Base-by-base conservation (phyloP, 2,329 filamentous ascomycete genomes). In the Triangularia setosa region DNA sequence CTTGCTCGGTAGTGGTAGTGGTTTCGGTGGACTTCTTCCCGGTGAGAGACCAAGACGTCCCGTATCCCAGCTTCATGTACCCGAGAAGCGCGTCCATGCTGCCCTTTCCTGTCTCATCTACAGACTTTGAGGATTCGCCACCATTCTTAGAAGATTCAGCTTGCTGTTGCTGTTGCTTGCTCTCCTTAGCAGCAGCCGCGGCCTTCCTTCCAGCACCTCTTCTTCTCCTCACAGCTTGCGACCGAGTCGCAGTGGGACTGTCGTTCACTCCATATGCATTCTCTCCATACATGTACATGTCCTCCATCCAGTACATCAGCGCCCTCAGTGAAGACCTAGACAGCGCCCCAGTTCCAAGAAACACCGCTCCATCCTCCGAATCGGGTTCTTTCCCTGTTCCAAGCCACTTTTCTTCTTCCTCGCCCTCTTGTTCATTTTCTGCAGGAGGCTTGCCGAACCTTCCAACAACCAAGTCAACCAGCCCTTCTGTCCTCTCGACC, bases 391-490 rank as follows among this genome's bases (percentile, higher is more conserved):
- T 80, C 7, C 90, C 91, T 11, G 83, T 83, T 1, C 93, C 93
- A 25, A 96, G 80, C 93, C 93, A 97, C 33, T 79, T 79, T 66
- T 73, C 63, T 5, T 70, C 73, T 3, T 70, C 65, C 16, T 68
- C 59, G n/a, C 64, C 61, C 7, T 71, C 73, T 4, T 16, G 74
- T n/a, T 78, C 74, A 9, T 48, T 11, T 21, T 48, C 40, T 7
- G 40, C 21, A 21, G 18, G 18, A 21, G 40, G 1, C n/a, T 48
- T 48, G 1, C 92, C 94, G 75, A 96, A 98, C 69, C 90, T 89
- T 53, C 91, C 93, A 2, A 97, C 93, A 52, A 97, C 81, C 58
- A 98, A 76, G 76, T 99, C 95, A 5, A 96, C 85, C 44, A 99
- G 81, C 0, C 95, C 95, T 60, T 95, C 89, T 24, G 92, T 91